Conservation (phyloP, 768 basidiomycete species). For the Russula brevipes region DNA sequence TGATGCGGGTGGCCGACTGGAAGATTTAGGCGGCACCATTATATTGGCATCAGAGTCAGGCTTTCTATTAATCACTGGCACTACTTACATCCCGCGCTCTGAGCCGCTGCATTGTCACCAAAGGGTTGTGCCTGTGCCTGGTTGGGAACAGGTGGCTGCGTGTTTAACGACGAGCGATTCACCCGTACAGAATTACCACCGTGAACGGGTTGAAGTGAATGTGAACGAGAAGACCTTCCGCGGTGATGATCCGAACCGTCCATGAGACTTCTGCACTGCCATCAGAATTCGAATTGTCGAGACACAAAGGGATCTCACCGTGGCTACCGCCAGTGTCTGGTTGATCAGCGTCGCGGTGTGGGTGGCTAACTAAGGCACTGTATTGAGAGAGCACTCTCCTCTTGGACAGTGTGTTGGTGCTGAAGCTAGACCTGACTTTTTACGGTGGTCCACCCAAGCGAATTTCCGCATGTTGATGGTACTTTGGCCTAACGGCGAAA, state of each 20-base stretch:
- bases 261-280: background rate
- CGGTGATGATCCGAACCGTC: background rate
- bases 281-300: background rate
- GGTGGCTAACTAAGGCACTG: background rate
- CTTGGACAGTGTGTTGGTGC: background rate
- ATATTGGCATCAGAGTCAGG: background rate
- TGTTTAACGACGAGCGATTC: background rate
- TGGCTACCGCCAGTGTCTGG: background rate
- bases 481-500: background rate
- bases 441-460: background rate
- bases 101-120: background rate
- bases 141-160: background rate
- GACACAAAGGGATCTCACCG: background rate
- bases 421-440: background rate
- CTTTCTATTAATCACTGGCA: background rate
- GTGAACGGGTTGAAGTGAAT: background rate
- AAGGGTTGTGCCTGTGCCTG: background rate
- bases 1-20: too few relatives aligned
- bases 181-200: background rate
- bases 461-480: background rate
- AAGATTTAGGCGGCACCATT: background rate
- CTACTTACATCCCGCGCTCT: conserved; percentile 1
- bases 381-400: background rate
- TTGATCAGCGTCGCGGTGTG: background rate
- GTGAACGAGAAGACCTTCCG: background rate